Evolutionary conservation across 192 early-diverging fungal genomes (phyloP), one percentile per base, ranked within the genome.

Genomic region (Mycoemilia scoparia): DNA sequence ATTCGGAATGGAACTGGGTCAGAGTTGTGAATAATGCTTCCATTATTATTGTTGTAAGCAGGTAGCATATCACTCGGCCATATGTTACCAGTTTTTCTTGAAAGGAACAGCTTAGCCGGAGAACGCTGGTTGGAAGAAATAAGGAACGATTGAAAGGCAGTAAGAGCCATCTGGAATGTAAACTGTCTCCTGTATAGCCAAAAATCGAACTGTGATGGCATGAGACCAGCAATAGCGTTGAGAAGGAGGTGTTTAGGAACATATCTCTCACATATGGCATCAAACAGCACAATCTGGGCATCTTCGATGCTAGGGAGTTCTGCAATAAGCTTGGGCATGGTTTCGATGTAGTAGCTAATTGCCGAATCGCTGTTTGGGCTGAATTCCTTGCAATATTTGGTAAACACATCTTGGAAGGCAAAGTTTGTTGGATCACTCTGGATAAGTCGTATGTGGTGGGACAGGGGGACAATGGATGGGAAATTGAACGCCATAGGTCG

Each of bases 1-100:
- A 96, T 72, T 6, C 96, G 73, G 82, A 99, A 99, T 3, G 92
- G 96, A 15, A 99, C 84, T 3, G 77, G 52, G 52, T 99, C 95
- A 20, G 63, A 68, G 52, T 68, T 78, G 37, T 72, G 73, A 25
- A 60, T 32, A 41, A 79, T 69, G 15, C 76, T 39, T n/a, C 41
- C 61, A 44, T 66, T 50, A 16, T 50, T 41, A 37, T 51, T 46
- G 10, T 46, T 45, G 33, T 17, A 36, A 12, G 17, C 25, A 21
- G 95, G 87, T 17, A 84, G 50, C 49, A 96, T 49, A 29, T 99
- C 95, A 3, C 73, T 68, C 19, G 71, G 63, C 77, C 84, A 90
- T 14, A 99, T 68, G 49, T 77, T 82, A 11, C 88, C 95, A 0
- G 80, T 79, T 20, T 61, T 54, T 34, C 74, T 64, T 9, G 91